These are phyloP conservation scores for Sisymbrium irio DNA, from an alignment of 345 rosid species.

Conservation along the genomic window DNA sequence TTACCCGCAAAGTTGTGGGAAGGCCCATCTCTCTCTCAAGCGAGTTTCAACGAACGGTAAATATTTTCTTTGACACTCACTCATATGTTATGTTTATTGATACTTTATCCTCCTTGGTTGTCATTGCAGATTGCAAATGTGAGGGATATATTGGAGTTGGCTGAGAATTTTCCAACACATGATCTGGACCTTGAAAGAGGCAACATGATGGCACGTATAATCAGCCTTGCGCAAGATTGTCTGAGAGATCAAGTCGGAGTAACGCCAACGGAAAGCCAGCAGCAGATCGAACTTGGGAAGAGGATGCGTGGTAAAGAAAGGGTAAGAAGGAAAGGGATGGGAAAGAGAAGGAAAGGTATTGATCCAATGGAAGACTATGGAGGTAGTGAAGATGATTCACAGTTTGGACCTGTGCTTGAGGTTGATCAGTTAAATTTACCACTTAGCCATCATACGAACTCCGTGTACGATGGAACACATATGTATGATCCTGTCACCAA, in stretches of 20 bases:
- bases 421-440: constrained; percentile 50
- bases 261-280: constrained; percentile 37
- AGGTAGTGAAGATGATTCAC: constrained; percentile 54
- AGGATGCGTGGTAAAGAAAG: constrained; percentile 76
- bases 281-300: constrained; percentile 58
- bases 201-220: constrained; percentile 64
- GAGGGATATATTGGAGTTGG: constrained; percentile 72
- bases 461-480: constrained; percentile 41
- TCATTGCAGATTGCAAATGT: constrained; percentile 67
- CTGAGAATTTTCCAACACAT: constrained; percentile 62
- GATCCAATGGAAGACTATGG: constrained; percentile 58
- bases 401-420: constrained; percentile 50
- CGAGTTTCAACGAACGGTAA: constrained; percentile 82
- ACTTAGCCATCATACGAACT: constrained; percentile 34
- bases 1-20: constrained; percentile 82
- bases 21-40: constrained; percentile 82
- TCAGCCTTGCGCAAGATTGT: constrained; percentile 77
- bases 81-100: not conserved
- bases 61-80: constrained; percentile 8
- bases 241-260: constrained; percentile 70
- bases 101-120: not conserved
- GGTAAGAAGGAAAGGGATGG: constrained; percentile 67
- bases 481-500: constrained; percentile 39
- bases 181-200: constrained; percentile 70
- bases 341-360: constrained; percentile 62